phyloP scores from a whole-genome alignment of 2,329 filamentous ascomycete genomes.

The Fusarium nelsonii region DNA sequence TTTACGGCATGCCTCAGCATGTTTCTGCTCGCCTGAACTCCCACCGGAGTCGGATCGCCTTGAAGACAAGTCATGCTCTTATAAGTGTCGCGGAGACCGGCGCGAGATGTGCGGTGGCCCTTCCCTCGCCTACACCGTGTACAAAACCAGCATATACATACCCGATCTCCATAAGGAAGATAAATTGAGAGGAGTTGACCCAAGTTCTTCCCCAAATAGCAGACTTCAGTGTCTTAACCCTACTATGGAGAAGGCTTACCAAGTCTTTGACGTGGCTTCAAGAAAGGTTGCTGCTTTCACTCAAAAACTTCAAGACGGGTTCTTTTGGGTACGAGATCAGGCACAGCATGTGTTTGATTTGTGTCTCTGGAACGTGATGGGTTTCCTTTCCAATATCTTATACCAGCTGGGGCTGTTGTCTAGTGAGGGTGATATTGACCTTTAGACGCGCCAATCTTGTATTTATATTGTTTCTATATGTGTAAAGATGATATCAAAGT shows the following conservation, averaged over 20 bases:
- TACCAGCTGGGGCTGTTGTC: constrained; percentile 2
- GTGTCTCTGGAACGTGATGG: constrained; percentile 15
- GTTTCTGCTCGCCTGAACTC: background rate
- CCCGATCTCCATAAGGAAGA: background rate
- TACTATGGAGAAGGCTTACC: background rate
- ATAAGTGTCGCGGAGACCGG: background rate
- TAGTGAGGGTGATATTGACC: background rate
- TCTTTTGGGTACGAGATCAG: constrained; percentile 7
- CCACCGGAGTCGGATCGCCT: background rate
- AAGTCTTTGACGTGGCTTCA: background rate
- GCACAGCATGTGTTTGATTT: constrained; percentile 11
- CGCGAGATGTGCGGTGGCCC: constrained; percentile 13
- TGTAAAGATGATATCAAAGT: background rate
- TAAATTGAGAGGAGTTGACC: background rate
- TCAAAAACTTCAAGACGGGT: background rate
- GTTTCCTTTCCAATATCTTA: background rate
- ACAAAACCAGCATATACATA: background rate
- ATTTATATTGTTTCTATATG: background rate
- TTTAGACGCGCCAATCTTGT: background rate
- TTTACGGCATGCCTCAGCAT: background rate
- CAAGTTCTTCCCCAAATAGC: background rate
- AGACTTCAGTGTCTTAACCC: constrained; percentile 11
- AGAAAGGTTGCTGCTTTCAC: background rate
- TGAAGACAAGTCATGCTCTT: background rate
- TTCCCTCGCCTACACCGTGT: constrained; percentile 1